Conservation (phyloP, 164 flowering plant species). For the grape (Vitis vinifera) region DNA sequence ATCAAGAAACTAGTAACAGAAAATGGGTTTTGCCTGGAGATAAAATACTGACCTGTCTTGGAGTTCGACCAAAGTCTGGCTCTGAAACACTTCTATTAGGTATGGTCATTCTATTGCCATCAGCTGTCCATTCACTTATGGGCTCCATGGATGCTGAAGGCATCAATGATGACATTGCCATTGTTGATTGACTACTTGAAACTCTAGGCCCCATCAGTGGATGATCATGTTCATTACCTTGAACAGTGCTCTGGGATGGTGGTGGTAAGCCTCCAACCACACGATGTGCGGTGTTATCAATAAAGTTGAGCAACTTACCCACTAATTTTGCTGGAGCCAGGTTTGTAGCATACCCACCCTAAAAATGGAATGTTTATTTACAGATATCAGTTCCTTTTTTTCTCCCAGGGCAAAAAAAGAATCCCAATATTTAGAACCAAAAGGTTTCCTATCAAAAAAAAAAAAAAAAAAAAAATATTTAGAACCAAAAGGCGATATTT, state of each 20-base stretch:
- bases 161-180: conserved; percentile 72
- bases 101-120: conserved; percentile 43
- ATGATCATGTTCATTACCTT: conserved; percentile 42
- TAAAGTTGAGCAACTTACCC: conserved; percentile 75
- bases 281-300: conserved; percentile 86
- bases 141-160: conserved; percentile 90
- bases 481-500: no score
- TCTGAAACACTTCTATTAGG: conserved; percentile 90
- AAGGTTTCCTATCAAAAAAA: no score
- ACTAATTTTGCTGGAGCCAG: conserved; percentile 83
- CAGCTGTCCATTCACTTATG: conserved; percentile 63
- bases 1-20: neutral
- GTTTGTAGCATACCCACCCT: conserved; percentile 88
- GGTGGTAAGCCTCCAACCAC: conserved; percentile 93
- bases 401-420: no score
- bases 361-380: conserved; percentile 16
- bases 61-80: conserved; percentile 85
- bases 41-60: conserved; percentile 52
- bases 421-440: no score
- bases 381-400: neutral
- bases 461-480: no score
- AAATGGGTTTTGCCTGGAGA: neutral
- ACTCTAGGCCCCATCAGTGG: conserved; percentile 49
- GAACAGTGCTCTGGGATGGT: conserved; percentile 47
- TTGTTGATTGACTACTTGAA: conserved; percentile 70